These are phyloP conservation scores for Yarrowia hollandica DNA, from an alignment of 805 yeast genomes.

Conservation along the genomic window DNA sequence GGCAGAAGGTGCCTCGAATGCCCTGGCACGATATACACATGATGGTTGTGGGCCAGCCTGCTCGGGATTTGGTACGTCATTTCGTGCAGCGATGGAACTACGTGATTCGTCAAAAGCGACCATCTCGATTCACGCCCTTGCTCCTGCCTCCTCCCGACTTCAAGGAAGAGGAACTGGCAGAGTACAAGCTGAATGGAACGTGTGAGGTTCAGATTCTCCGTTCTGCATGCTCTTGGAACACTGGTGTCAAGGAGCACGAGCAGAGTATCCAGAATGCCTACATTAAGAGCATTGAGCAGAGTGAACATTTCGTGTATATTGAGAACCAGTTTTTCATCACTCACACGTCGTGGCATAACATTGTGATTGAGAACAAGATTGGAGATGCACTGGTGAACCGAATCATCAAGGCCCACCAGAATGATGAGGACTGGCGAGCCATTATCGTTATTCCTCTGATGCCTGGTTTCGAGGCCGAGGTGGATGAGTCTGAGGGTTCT, in stretches of 20 bases:
- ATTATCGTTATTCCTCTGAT: constrained; percentile 87
- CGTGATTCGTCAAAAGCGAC: constrained; percentile 85
- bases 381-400: constrained; percentile 98
- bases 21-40: constrained; percentile 99
- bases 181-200: constrained; percentile 66
- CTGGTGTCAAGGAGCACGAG: constrained; percentile 82
- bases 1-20: constrained; percentile 83
- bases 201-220: constrained; percentile 90
- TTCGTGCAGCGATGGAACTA: constrained; percentile 98
- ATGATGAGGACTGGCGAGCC: constrained; percentile 82
- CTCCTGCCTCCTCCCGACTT: constrained; percentile 91
- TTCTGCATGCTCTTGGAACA: constrained; percentile 90
- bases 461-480: constrained; percentile 92
- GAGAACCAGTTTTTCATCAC: constrained; percentile 96
- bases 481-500: constrained; percentile 90
- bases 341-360: constrained; percentile 74
- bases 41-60: constrained; percentile 92
- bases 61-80: constrained; percentile 88
- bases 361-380: constrained; percentile 78
- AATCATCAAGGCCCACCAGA: constrained; percentile 81
- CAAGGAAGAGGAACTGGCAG: constrained; percentile 65
- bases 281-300: constrained; percentile 81
- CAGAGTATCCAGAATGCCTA: constrained; percentile 92
- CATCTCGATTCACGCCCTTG: constrained; percentile 89
- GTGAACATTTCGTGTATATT: constrained; percentile 89